Base-by-base conservation (phyloP, 2,329 filamentous ascomycete genomes). In the Aquanectria penicillioides region DNA sequence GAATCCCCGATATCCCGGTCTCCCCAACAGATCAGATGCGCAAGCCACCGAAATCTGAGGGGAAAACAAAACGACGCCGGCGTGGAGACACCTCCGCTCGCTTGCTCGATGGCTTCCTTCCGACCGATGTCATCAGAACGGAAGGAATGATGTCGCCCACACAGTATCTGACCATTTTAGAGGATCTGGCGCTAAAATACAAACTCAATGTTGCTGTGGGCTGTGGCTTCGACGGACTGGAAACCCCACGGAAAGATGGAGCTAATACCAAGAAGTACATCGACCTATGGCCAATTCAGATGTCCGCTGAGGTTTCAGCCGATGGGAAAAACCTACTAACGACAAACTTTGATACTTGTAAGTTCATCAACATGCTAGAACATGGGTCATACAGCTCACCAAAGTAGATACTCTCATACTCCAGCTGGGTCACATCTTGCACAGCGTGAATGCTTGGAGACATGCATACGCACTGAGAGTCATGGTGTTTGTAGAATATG, bases 261-360 rank as follows among this genome's bases (percentile, higher is more conserved):
- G 70, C 73, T 15, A 86, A 89, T 50, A 80, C 79, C 4, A 94
- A 94, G 71, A 91, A 88, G 69, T 94, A 89, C 69, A 92, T 97
- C 61, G 93, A 97, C 69, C 78, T 97, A 5, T 97, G 93, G 93
- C 93, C 93, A 0, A 95, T 97, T 50, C 93, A 97, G 65, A 97
- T 97, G 92, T 94, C 92, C 6, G 92, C 92, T 1, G 91, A 94
- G 68, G 85, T 95, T 28, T 85, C 87, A 1, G 81, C 89, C 1
- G 87, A 89, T 63, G 83, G 83, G 1, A 85, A 87, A 70, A 88
- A 83, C 62, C 82, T 95, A 6, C 75, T 94, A 52, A 96, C 93
- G 0, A 95, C 91, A 0, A 97, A 97, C 65, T 96, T 97, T 73
- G 93, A 97, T 73, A 97, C 93, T 0, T 96, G 93, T 83, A 86